phyloP scores from a whole-genome alignment of 2,329 filamentous ascomycete species.

The Emericellopsis cladophorae region DNA sequence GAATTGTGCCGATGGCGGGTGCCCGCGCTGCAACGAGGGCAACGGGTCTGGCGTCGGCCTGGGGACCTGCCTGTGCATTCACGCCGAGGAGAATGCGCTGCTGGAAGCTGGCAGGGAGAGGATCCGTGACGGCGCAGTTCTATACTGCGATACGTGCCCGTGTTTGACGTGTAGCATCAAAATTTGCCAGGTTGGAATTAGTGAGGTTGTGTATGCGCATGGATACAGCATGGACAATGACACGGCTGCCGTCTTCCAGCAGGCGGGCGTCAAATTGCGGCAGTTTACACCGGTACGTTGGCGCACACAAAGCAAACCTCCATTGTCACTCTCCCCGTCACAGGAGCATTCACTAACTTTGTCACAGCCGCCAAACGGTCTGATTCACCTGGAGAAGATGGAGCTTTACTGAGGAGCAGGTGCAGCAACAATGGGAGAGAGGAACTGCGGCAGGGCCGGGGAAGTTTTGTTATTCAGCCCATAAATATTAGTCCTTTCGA shows the following conservation, averaged over 20 bases:
- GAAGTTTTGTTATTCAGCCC: too few relatives aligned
- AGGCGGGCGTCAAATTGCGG: conserved; percentile 72
- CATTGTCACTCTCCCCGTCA: neutral
- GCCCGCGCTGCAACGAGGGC: conserved; percentile 71
- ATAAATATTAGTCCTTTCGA: too few relatives aligned
- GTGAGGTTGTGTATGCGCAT: conserved; percentile 81
- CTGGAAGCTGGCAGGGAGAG: conserved; percentile 88
- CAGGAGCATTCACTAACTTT: neutral
- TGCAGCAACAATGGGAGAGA: too few relatives aligned
- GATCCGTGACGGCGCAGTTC: conserved; percentile 65
- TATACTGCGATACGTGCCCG: conserved; percentile 95
- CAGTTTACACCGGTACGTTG: conserved; percentile 73
- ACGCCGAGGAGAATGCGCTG: conserved; percentile 94
- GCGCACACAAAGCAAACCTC: neutral
- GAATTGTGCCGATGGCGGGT: conserved; percentile 91
- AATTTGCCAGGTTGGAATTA: conserved; percentile 91
- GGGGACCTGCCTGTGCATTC: conserved; percentile 86
- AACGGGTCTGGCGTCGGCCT: conserved; percentile 58
- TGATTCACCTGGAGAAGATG: conserved; percentile 48
- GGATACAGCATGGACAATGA: conserved; percentile 89
- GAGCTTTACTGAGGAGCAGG: conserved; percentile 17
- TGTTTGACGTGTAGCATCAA: conserved; percentile 98
- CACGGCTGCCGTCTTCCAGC: conserved; percentile 68
- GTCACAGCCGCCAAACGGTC: conserved; percentile 43
- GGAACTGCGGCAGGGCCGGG: too few relatives aligned